Percentiles rank a stretch among this genome's conserved stretches.
These are phyloP conservation scores for Marchantia polymorpha DNA, from an alignment of 225 moss, liverwort and hornwort genomes.

Conservation along the genomic window DNA sequence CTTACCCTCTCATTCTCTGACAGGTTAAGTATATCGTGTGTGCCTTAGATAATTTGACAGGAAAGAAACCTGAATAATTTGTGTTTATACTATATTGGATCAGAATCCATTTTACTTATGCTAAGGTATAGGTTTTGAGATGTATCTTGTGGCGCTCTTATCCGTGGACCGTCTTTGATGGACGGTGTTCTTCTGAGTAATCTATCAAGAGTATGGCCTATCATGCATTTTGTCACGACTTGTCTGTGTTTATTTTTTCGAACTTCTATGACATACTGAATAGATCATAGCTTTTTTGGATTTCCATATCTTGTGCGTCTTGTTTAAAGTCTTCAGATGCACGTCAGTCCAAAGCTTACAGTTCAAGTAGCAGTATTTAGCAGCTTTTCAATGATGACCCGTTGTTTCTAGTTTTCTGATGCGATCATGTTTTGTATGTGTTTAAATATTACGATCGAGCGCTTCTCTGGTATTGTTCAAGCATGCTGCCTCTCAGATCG, in stretches of 20 bases:
- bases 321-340: too few species aligned
- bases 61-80: background rate
- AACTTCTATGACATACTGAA: background rate
- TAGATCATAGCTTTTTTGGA: background rate
- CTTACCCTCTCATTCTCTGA: background rate
- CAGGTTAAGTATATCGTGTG: background rate
- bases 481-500: background rate
- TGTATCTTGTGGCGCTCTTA: background rate
- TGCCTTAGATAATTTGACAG: background rate
- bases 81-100: background rate
- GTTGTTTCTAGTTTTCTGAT: background rate
- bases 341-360: too few species aligned
- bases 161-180: background rate
- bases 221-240: background rate
- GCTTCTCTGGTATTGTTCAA: too few species aligned
- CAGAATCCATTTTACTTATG: background rate
- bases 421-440: background rate
- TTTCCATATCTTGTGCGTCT: background rate
- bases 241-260: background rate
- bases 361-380: too few species aligned
- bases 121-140: background rate
- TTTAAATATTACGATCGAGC: background rate
- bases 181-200: background rate
- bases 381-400: background rate
- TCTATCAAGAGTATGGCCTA: background rate